phyloP scores from a whole-genome alignment of 2,329 filamentous ascomycete genomes.

The Hirsutella thompsonii region DNA sequence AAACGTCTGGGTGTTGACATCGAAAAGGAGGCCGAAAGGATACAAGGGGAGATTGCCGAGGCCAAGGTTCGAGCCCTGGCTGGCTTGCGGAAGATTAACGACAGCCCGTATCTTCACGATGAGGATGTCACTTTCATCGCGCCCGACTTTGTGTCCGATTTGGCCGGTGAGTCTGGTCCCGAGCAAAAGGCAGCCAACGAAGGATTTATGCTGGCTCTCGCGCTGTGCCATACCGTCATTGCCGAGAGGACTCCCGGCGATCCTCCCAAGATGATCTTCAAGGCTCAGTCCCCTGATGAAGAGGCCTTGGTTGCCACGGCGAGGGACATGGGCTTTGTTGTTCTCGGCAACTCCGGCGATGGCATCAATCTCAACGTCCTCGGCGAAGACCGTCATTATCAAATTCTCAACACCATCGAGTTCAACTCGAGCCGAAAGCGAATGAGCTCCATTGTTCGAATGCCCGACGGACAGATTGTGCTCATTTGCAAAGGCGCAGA shows the following conservation, averaged over 20 bases:
- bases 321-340: constrained; percentile 88
- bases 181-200: constrained; percentile 70
- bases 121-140: constrained; percentile 87
- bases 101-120: constrained; percentile 85
- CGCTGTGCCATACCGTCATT: constrained; percentile 94
- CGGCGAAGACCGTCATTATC: constrained; percentile 74
- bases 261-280: constrained; percentile 83
- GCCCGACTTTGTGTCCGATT: constrained; percentile 74
- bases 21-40: constrained; percentile 63
- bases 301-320: constrained; percentile 89
- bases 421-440: constrained; percentile 95
- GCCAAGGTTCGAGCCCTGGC: constrained; percentile 63
- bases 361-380: constrained; percentile 78
- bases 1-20: constrained; percentile 80
- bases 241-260: constrained; percentile 84
- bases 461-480: constrained; percentile 82
- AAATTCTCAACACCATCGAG: constrained; percentile 85
- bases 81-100: constrained; percentile 61
- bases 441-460: constrained; percentile 93
- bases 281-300: constrained; percentile 94
- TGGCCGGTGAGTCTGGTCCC: constrained; percentile 62
- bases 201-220: constrained; percentile 87
- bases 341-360: constrained; percentile 67
- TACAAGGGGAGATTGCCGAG: constrained; percentile 63
- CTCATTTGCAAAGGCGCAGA: constrained; percentile 97